A percentile compares a stretch with the other conserved stretches of the same genome.
Evolutionary conservation across 164 flowering plant genomes (phyloP).

Genomic region (Akebia trifoliata): DNA sequence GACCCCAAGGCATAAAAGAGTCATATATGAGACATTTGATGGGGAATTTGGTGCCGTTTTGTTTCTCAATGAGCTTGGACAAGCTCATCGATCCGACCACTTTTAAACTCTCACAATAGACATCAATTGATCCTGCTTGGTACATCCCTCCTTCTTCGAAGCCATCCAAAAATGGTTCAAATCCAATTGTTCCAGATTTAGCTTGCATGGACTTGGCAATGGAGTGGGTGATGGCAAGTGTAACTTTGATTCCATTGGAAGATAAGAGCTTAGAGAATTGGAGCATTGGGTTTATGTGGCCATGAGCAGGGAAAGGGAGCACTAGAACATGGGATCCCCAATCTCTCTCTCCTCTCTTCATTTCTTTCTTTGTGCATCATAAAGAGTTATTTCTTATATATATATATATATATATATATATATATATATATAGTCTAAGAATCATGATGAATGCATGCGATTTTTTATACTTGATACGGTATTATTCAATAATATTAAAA

Average conservation of each 20-base stretch:
- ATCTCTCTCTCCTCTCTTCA: background rate
- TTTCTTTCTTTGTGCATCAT: background rate
- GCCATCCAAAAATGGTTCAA: constrained; percentile 2
- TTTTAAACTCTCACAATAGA: background rate
- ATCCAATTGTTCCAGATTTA: constrained; percentile 3
- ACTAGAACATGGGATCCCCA: constrained; percentile 9
- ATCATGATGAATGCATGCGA: too few species aligned
- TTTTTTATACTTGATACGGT: too few species aligned
- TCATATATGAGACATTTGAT: constrained; percentile 12
- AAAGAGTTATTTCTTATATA: too few species aligned
- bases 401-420: too few species aligned
- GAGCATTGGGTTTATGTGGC: constrained; percentile 18
- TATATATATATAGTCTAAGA: too few species aligned
- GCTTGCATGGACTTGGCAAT: background rate
- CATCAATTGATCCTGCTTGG: background rate
- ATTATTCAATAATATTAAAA: too few species aligned
- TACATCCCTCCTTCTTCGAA: background rate
- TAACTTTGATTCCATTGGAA: constrained; percentile 15
- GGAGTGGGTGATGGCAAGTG: background rate
- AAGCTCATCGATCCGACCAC: background rate
- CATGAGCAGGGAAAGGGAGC: constrained; percentile 15
- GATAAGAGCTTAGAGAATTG: constrained; percentile 15
- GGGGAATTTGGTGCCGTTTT: constrained; percentile 2
- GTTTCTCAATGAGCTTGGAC: constrained; percentile 2
- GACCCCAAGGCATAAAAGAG: constrained; percentile 13